A percentile compares a stretch with the other conserved stretches of the same genome.
Evolutionary conservation across 2,329 filamentous ascomycete genomes (phyloP).

Genomic region (Elsinoe necatrix): DNA sequence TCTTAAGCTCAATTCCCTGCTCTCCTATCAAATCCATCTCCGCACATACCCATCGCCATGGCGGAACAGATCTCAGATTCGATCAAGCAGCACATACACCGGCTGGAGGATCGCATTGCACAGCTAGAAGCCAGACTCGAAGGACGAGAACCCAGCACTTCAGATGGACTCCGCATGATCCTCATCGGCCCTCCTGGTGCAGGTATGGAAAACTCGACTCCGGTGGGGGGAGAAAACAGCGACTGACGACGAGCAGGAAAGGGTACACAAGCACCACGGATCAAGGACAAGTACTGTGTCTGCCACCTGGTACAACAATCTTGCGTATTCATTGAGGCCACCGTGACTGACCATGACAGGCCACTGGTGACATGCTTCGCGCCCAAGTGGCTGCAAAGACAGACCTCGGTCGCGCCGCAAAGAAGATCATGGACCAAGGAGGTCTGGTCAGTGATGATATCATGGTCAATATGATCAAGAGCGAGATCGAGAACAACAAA

Average conservation of each 20-base stretch:
- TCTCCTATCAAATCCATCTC: not conserved
- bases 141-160: constrained; percentile 37
- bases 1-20: not conserved
- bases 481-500: constrained; percentile 83
- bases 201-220: constrained; percentile 54
- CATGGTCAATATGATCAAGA: constrained; percentile 99
- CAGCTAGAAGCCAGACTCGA: constrained; percentile 68
- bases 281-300: constrained; percentile 96
- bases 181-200: constrained; percentile 95
- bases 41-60: constrained; percentile 50
- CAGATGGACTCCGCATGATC: constrained; percentile 76
- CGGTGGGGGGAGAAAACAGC: constrained; percentile 6
- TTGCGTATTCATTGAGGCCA: too few relatives aligned
- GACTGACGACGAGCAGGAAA: constrained; percentile 57
- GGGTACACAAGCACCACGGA: constrained; percentile 94
- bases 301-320: constrained; percentile 86
- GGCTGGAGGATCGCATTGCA: constrained; percentile 78
- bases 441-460: constrained; percentile 98
- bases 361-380: constrained; percentile 97
- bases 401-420: constrained; percentile 83
- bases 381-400: constrained; percentile 98
- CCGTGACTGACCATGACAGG: constrained; percentile 44
- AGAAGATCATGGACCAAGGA: constrained; percentile 99
- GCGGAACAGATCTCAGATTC: constrained; percentile 72
- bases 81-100: constrained; percentile 73